Evolutionary conservation across 2,329 filamentous ascomycete genomes (phyloP), one percentile per base, ranked within the genome.

Genomic region (Nemania serpens): DNA sequence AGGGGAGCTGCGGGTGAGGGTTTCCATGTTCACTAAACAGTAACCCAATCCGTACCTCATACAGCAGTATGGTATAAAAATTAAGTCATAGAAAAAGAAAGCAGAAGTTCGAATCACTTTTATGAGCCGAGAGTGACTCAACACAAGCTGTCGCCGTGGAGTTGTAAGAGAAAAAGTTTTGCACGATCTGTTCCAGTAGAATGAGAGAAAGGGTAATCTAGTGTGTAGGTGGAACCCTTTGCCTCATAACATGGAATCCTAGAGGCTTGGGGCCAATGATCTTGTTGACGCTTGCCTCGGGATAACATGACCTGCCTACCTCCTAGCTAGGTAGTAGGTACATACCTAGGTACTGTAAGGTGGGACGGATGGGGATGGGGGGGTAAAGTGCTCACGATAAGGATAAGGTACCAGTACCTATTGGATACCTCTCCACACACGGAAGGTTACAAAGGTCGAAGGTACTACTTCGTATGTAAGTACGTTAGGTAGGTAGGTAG

Each of bases 1-100:
- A 34, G 42, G 47, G n/a, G 20, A 39, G 37, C 20, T 2, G n/a
- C 45, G 33, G 49, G 17, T 11, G 25, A 55, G 29, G 56, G 47
- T 20, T 22, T 49, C 37, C 29, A 46, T 56, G 56, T 59, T 62
- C 52, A 62, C 60, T 62, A 25, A 59, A 62, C 56, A 62, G 34
- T 43, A 22, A 51, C 56, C 41, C 41, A 48, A 41, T 17, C 25
- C 11, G 25, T 42, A 12, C 15, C 6, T 20, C 15, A 36, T 25
- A 20, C 7, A 43, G 20, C 33, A 18, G 41, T 4, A 25, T 33
- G 17, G 22, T 25, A 47, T 25, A 37, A 20, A 10, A 15, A 34
- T 22, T 12, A n/a, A 13, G 43, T 34, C 36, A 36, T 18, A 39
- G 15, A 42, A 10, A 6, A 18, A 20, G n/a, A 37, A 34, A 3